Base-by-base conservation (phyloP, 257 asterid species). In the Penstemon eatonii region DNA sequence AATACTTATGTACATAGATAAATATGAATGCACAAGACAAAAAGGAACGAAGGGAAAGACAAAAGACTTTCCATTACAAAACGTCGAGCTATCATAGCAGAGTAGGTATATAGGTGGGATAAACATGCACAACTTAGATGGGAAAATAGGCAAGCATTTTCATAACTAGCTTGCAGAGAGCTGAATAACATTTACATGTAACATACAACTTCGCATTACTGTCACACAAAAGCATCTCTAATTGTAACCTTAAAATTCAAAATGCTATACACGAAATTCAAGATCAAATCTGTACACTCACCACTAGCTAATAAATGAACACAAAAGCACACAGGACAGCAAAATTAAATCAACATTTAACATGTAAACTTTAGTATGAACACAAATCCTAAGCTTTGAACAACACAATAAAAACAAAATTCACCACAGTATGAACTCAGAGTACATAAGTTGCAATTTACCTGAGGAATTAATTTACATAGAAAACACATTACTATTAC, bases 371-470 rank as follows among this genome's bases (percentile, higher is more conserved):
- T 6, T 40, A 8, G 8, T 68, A 33, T 49, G 42, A 39, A 46
- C 15, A 33, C 6, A 59, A 51, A 61, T 4, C 0, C 18, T 15
- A 56, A 68, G 39, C 60, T 51, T 65, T 73, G 3, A 25, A 25
- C 47, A 57, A 45, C 46, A 71, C 44, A 38, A 60, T 60, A 47
- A 73, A 72, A 56, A 64, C 51, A 57, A 58, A 69, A 60, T 52
- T 53, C 3, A 41, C 65, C 66, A 15, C 73, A 25, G 33, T 25
- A 15, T 25, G 2, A 25, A 25, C 33, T 1, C 33, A 25, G 2
- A 25, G 18, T 25, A 25, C 33, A 25, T 25, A 25, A 25, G 33
- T 25, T 25, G 33, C 33, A 25, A 25, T 25, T 25, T 25, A 25
- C 33, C 33, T 1, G 33, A 0, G 33, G 33, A 25, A 1, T 25